Percentiles rank a stretch among this genome's conserved stretches.
phyloP scores from a whole-genome alignment of 1,284 basidiomycete species.

The Rhodotorula mucilaginosa region DNA sequence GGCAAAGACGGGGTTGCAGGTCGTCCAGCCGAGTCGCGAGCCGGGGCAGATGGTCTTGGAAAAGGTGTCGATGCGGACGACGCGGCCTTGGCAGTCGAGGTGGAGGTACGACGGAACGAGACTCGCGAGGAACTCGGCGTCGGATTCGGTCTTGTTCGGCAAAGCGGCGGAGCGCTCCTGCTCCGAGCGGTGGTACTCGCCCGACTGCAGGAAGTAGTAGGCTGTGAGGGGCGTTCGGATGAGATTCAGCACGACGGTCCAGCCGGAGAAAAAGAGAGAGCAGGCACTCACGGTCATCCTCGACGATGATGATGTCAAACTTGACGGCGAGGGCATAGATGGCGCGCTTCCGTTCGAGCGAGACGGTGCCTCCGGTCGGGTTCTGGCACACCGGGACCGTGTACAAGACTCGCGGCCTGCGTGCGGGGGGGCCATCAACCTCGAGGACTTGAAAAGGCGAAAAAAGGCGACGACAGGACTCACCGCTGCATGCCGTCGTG shows the following conservation, averaged over 20 bases:
- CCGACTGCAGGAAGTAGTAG: slow-evolving; percentile 72
- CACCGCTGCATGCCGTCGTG: slow-evolving; percentile 58
- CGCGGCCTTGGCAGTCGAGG: slow-evolving; percentile 74
- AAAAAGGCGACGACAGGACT: slow-evolving; percentile 31
- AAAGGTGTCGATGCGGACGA: slow-evolving; percentile 74
- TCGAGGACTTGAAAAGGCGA: not conserved
- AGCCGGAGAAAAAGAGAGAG: not conserved
- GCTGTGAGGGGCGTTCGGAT: slow-evolving; percentile 63
- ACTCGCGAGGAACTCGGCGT: slow-evolving; percentile 54
- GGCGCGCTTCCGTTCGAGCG: slow-evolving; percentile 65
- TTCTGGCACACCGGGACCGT: slow-evolving; percentile 67
- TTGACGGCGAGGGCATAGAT: slow-evolving; percentile 76
- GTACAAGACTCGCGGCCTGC: slow-evolving; percentile 71
- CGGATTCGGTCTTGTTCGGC: slow-evolving; percentile 29
- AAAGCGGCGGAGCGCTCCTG: slow-evolving; percentile 46
- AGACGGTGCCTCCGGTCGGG: slow-evolving; percentile 65
- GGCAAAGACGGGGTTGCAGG: slow-evolving; percentile 62
- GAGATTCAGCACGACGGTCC: not conserved
- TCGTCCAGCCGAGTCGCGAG: slow-evolving; percentile 74
- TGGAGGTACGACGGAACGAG: slow-evolving; percentile 68
- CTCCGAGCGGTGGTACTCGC: slow-evolving; percentile 53
- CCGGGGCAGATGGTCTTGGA: slow-evolving; percentile 79
- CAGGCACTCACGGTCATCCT: slow-evolving; percentile 44
- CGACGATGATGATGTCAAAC: slow-evolving; percentile 56
- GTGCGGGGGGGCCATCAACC: not conserved